Evolutionary conservation across 805 yeast genomes (phyloP).

Genomic region (Lipomyces orientalis): DNA sequence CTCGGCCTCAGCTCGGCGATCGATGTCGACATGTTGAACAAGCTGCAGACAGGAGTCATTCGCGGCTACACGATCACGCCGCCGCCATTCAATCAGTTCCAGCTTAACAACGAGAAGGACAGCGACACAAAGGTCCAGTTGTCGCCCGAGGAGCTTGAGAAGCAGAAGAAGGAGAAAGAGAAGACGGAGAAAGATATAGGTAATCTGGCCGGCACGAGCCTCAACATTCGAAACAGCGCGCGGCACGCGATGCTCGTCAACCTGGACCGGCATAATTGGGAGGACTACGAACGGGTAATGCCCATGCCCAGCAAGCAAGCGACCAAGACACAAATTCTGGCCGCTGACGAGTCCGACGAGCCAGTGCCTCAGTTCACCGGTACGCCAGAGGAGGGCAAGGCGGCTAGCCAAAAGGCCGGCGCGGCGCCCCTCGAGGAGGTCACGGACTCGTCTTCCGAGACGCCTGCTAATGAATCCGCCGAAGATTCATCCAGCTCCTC

Average conservation of each 20-base stretch:
- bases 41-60: conserved; percentile 11
- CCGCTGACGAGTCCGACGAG: not conserved
- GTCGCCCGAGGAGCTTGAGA: conserved; percentile 2
- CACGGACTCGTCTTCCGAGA: not conserved
- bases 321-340: not conserved
- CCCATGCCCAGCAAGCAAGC: not conserved
- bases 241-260: conserved; percentile 14
- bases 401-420: conserved; percentile 6
- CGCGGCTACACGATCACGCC: conserved; percentile 21
- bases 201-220: conserved; percentile 10
- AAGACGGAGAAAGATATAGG: conserved; percentile 1
- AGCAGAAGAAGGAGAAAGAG: conserved; percentile 9
- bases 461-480: not conserved
- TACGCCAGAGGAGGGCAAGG: conserved; percentile 3
- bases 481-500: not conserved
- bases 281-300: conserved; percentile 10
- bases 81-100: conserved; percentile 12
- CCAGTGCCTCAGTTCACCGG: conserved; percentile 3
- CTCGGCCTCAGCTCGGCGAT: conserved; percentile 10
- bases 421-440: conserved; percentile 7
- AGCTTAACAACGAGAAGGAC: conserved; percentile 14
- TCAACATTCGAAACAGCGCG: conserved; percentile 16
- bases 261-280: conserved; percentile 11
- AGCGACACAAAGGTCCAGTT: conserved; percentile 1
- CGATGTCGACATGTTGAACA: conserved; percentile 11